These are phyloP conservation scores for Penicillium sp. DNA, from an alignment of 2,329 filamentous ascomycete species.

Conservation along the genomic window DNA sequence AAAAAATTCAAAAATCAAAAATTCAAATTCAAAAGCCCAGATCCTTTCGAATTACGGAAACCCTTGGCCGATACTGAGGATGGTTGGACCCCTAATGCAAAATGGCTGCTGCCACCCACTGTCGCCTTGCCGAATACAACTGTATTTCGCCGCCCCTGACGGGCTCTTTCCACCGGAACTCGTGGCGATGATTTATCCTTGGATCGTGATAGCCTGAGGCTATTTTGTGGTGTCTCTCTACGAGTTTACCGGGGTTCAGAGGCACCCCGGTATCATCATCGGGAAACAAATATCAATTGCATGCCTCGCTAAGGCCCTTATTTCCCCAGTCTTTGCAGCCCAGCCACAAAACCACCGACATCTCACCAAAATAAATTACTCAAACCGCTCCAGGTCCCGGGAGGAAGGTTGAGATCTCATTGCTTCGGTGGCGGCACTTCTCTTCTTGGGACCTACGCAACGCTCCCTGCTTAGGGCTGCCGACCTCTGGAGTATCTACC, in stretches of 20 bases:
- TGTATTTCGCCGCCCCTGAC: conserved; percentile 28
- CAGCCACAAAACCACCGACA: conserved; percentile 10
- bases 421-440: conserved; percentile 6
- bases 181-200: conserved; percentile 26
- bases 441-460: background rate
- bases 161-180: conserved; percentile 25
- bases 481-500: background rate
- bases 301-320: conserved; percentile 4
- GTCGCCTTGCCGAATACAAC: conserved; percentile 25
- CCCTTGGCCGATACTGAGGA: conserved; percentile 10
- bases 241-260: conserved; percentile 4
- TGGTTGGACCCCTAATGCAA: conserved; percentile 28
- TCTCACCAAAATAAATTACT: conserved; percentile 11
- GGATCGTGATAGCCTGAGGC: background rate
- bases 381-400: conserved; percentile 3
- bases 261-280: conserved; percentile 1
- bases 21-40: background rate
- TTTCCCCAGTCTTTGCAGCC: conserved; percentile 8
- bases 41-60: conserved; percentile 12
- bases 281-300: conserved; percentile 20
- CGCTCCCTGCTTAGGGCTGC: conserved; percentile 14
- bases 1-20: background rate
- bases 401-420: conserved; percentile 1
- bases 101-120: conserved; percentile 26
- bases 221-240: conserved; percentile 3